These are phyloP conservation scores for Coemansia sp. DNA, from an alignment of 192 early-diverging fungal genomes.

Conservation along the genomic window DNA sequence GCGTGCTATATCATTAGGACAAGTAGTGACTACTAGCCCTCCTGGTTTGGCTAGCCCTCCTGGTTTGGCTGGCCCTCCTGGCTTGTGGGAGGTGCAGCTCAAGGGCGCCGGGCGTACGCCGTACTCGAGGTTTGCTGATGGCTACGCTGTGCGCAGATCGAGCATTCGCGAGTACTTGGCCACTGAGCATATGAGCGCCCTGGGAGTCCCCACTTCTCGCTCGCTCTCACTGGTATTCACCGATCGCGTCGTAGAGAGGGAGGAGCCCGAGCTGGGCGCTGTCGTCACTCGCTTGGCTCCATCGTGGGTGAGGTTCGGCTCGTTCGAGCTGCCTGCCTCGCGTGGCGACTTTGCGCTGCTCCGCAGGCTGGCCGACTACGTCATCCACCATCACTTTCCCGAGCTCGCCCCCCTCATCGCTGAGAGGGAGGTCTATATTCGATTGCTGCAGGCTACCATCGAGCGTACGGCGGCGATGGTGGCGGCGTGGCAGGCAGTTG, in stretches of 20 bases:
- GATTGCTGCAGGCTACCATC: slow-evolving; percentile 58
- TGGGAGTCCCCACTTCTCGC: slow-evolving; percentile 75
- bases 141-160: slow-evolving; percentile 81
- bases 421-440: slow-evolving; percentile 45
- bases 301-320: slow-evolving; percentile 85
- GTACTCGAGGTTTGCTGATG: slow-evolving; percentile 85
- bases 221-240: slow-evolving; percentile 70
- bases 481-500: slow-evolving; percentile 76
- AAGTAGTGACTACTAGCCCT: too few relatives aligned
- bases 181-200: slow-evolving; percentile 58
- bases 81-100: slow-evolving; percentile 75
- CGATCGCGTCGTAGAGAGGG: slow-evolving; percentile 60
- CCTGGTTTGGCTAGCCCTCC: too few relatives aligned
- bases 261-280: slow-evolving; percentile 73
- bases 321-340: slow-evolving; percentile 77
- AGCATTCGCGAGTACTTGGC: slow-evolving; percentile 82
- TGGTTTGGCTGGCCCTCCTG: too few relatives aligned
- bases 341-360: slow-evolving; percentile 61
- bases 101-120: slow-evolving; percentile 87
- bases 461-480: slow-evolving; percentile 67
- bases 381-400: slow-evolving; percentile 57
- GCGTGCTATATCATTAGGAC: slow-evolving; percentile 76
- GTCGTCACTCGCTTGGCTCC: slow-evolving; percentile 72
- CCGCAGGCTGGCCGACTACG: slow-evolving; percentile 70
- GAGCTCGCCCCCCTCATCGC: slow-evolving; percentile 16